Conservation (phyloP, 805 yeast genomes). For the Lipomyces yamadae region DNA sequence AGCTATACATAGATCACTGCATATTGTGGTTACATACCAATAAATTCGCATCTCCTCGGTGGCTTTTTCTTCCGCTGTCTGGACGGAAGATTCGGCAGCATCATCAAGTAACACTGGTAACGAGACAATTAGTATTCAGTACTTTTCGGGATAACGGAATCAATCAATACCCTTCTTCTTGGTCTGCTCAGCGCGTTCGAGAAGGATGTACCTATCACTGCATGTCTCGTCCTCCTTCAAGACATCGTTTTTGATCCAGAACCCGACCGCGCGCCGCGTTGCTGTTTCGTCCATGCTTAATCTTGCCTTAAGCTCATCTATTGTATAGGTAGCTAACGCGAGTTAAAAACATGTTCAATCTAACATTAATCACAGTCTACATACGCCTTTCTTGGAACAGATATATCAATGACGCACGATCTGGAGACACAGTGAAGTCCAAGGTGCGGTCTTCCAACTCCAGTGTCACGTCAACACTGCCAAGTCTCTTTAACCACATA, state of each 20-base stretch:
- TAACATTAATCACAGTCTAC: not conserved
- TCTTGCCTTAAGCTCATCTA: constrained; percentile 45
- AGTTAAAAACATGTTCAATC: constrained; percentile 8
- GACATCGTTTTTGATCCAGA: constrained; percentile 69
- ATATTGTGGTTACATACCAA: constrained; percentile 23
- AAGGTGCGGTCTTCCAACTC: constrained; percentile 54
- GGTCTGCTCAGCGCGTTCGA: constrained; percentile 47
- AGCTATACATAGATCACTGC: constrained; percentile 1
- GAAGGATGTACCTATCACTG: constrained; percentile 48
- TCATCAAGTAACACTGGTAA: constrained; percentile 20
- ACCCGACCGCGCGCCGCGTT: constrained; percentile 52
- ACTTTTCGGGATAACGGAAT: not conserved
- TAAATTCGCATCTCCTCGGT: constrained; percentile 46
- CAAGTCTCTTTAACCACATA: constrained; percentile 61
- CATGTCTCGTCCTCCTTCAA: constrained; percentile 49
- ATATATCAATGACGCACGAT: constrained; percentile 66
- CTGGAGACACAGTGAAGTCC: constrained; percentile 63
- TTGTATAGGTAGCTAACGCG: constrained; percentile 40
- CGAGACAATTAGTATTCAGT: not conserved
- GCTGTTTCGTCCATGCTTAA: constrained; percentile 53
- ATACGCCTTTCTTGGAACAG: constrained; percentile 49
- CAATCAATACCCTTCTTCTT: constrained; percentile 15
- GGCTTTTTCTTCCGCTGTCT: constrained; percentile 42
- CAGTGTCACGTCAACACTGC: constrained; percentile 65
- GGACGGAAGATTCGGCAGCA: constrained; percentile 36